A percentile compares a stretch with the other conserved stretches of the same genome.
Conservation (phyloP, 2,329 filamentous ascomycete species). For the Xylaria digitata region DNA sequence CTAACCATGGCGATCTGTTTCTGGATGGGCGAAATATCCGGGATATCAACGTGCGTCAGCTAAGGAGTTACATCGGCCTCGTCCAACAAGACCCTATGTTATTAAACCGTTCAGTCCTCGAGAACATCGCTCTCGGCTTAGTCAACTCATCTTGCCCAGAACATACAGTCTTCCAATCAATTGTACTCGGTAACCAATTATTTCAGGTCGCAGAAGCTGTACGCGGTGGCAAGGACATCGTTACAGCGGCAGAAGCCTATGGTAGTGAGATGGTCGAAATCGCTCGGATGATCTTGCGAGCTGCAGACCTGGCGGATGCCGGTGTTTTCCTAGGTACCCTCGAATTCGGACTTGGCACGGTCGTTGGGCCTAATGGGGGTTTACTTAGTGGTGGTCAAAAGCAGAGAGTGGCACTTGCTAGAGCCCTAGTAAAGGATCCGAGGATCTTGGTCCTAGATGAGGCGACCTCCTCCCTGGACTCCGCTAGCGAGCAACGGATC, state of each 20-base stretch:
- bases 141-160: conserved; percentile 50
- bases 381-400: conserved; percentile 61
- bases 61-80: conserved; percentile 49
- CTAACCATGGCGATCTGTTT: conserved; percentile 59
- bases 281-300: conserved; percentile 59
- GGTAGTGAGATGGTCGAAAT: conserved; percentile 62
- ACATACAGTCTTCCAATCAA: conserved; percentile 53
- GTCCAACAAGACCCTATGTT: conserved; percentile 52
- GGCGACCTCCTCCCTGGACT: conserved; percentile 62
- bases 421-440: conserved; percentile 60
- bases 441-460: conserved; percentile 62
- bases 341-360: conserved; percentile 59
- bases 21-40: conserved; percentile 62
- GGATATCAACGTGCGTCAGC: conserved; percentile 58
- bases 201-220: conserved; percentile 63
- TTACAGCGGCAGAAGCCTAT: conserved; percentile 56
- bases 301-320: conserved; percentile 69
- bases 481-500: conserved; percentile 59
- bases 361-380: conserved; percentile 57
- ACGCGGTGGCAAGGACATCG: conserved; percentile 62
- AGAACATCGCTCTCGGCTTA: conserved; percentile 54
- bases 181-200: conserved; percentile 62
- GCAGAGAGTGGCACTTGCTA: conserved; percentile 61
- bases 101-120: conserved; percentile 52
- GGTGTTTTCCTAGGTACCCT: conserved; percentile 59